Conservation (phyloP, 352 stramenopile species). For the Phytophthora lateralis region DNA sequence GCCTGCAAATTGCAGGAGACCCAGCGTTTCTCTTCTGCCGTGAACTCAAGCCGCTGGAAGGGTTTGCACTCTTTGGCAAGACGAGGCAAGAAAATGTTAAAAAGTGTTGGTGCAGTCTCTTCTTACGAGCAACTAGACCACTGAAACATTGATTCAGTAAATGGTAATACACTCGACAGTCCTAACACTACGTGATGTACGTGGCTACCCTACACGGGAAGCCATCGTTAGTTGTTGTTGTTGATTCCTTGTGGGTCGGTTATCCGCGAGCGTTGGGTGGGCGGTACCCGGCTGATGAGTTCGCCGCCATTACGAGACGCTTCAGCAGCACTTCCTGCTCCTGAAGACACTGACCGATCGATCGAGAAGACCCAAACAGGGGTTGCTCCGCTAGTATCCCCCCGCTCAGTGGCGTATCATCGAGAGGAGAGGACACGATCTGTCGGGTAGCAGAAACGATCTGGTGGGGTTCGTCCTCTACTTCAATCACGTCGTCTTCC, state of each 20-base stretch:
- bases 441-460: slow-evolving; percentile 33
- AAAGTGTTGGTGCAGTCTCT: slow-evolving; percentile 3
- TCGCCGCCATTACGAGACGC: slow-evolving; percentile 42
- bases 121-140: slow-evolving; percentile 17
- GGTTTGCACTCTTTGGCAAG: neutral
- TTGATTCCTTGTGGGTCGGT: slow-evolving; percentile 9
- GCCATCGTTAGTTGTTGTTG: slow-evolving; percentile 31
- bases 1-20: too few relatives aligned
- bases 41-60: neutral
- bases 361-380: slow-evolving; percentile 27
- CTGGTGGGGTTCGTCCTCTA: slow-evolving; percentile 15
- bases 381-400: slow-evolving; percentile 23
- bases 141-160: slow-evolving; percentile 29
- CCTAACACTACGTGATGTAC: slow-evolving; percentile 38
- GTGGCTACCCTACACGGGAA: slow-evolving; percentile 15
- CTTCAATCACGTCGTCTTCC: slow-evolving; percentile 15
- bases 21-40: neutral
- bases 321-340: slow-evolving; percentile 45
- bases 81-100: neutral
- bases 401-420: slow-evolving; percentile 20
- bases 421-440: slow-evolving; percentile 38
- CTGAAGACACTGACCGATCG: slow-evolving; percentile 43
- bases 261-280: slow-evolving; percentile 24
- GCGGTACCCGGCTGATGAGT: slow-evolving; percentile 36
- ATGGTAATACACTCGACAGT: slow-evolving; percentile 27